Conservation (phyloP, 352 stramenopile species). For the Salisapilia sapeloensis region DNA sequence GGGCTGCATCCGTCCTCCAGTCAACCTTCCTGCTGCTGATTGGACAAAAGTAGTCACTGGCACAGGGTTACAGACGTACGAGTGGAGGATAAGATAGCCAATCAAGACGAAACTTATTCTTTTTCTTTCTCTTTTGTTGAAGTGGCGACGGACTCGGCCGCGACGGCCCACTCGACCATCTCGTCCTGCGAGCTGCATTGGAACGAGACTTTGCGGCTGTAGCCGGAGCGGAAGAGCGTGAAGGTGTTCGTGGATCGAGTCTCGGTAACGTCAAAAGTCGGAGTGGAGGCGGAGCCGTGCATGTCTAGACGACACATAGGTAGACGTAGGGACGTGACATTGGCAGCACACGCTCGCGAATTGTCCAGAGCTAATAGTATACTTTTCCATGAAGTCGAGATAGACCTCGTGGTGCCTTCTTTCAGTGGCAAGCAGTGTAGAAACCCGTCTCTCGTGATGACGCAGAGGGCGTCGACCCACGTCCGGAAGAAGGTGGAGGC, state of each 20-base stretch:
- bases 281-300: constrained; percentile 33
- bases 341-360: constrained; percentile 25
- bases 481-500: constrained; percentile 57
- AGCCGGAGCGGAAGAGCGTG: constrained; percentile 42
- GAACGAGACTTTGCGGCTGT: constrained; percentile 55
- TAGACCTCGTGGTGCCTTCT: constrained; percentile 29
- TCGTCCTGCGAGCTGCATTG: constrained; percentile 64
- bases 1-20: too few relatives aligned
- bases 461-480: constrained; percentile 61
- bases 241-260: constrained; percentile 33
- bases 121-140: too few relatives aligned
- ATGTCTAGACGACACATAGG: constrained; percentile 64
- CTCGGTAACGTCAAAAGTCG: constrained; percentile 61
- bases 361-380: constrained; percentile 38
- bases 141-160: constrained; percentile 50
- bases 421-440: constrained; percentile 64
- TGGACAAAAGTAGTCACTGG: too few relatives aligned
- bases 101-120: too few relatives aligned
- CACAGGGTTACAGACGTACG: too few relatives aligned
- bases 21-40: too few relatives aligned
- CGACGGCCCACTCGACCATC: constrained; percentile 69
- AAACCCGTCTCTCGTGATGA: constrained; percentile 56
- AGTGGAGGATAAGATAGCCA: too few relatives aligned
- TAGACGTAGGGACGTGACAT: constrained; percentile 26
- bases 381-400: constrained; percentile 31